These are phyloP conservation scores for Yamadazyma songkhlaensis DNA, from an alignment of 1,139 yeast genomes.

Conservation along the genomic window DNA sequence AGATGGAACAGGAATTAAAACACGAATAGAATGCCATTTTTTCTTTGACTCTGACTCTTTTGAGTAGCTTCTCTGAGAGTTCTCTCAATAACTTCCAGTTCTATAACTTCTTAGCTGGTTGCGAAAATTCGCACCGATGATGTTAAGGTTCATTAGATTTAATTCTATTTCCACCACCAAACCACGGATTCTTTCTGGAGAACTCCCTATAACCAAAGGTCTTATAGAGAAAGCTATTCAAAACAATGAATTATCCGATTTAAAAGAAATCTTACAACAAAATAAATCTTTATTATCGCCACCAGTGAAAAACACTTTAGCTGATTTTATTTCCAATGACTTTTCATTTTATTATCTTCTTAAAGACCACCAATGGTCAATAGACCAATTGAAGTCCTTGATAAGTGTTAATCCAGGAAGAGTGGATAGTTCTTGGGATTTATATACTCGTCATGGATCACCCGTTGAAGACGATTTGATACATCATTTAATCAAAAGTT, in stretches of 20 bases:
- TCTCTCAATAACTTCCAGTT: too few relatives aligned
- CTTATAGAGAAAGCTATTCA: constrained; percentile 11
- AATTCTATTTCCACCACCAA: constrained; percentile 12
- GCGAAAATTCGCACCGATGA: constrained; percentile 3
- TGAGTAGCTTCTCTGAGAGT: background rate
- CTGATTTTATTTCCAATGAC: constrained; percentile 15
- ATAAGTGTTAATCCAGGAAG: constrained; percentile 40
- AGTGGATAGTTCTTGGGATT: constrained; percentile 34
- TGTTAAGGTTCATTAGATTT: constrained; percentile 13
- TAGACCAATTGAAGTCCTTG: constrained; percentile 21
- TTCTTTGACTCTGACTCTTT: background rate
- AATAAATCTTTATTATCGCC: constrained; percentile 10
- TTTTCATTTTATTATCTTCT: constrained; percentile 33
- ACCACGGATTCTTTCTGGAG: constrained; percentile 8
- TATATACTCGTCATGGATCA: constrained; percentile 24
- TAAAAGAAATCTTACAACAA: constrained; percentile 9
- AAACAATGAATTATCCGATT: constrained; percentile 12
- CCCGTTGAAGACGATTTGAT: constrained; percentile 1
- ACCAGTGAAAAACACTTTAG: constrained; percentile 10
- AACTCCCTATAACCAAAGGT: constrained; percentile 10
- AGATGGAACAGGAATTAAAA: constrained; percentile 38
- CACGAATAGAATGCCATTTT: too few relatives aligned
- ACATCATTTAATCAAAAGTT: constrained; percentile 13
- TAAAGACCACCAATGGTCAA: constrained; percentile 17
- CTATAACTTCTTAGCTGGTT: too few relatives aligned